phyloP scores from a whole-genome alignment of 2,329 filamentous ascomycete genomes.

The Colletotrichum salicis region DNA sequence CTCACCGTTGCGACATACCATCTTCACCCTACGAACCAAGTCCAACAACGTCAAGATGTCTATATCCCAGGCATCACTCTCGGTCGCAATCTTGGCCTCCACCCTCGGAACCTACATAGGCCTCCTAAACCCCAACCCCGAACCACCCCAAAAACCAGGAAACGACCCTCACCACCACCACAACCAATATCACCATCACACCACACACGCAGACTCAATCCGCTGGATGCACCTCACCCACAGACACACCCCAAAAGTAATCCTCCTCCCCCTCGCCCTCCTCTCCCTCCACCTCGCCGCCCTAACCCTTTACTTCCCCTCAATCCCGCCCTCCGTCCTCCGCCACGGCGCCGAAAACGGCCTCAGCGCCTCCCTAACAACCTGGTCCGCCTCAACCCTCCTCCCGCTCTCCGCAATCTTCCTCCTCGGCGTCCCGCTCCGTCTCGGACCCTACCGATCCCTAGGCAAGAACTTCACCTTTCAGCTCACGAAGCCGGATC shows the following conservation, averaged over 20 bases:
- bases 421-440: slow-evolving; percentile 42
- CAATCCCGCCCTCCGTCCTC: slow-evolving; percentile 38
- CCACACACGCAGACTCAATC: slow-evolving; percentile 31
- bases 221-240: slow-evolving; percentile 42
- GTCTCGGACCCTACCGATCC: slow-evolving; percentile 51
- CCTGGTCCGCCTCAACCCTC: slow-evolving; percentile 49
- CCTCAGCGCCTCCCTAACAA: slow-evolving; percentile 45
- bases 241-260: slow-evolving; percentile 37
- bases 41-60: background rate
- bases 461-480: slow-evolving; percentile 66
- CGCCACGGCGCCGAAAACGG: slow-evolving; percentile 44
- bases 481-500: slow-evolving; percentile 56
- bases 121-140: slow-evolving; percentile 46
- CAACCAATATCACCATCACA: background rate
- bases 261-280: slow-evolving; percentile 40
- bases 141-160: slow-evolving; percentile 21
- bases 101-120: slow-evolving; percentile 44
- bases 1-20: background rate
- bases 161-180: slow-evolving; percentile 34
- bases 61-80: background rate
- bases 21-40: background rate
- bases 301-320: slow-evolving; percentile 38
- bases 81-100: slow-evolving; percentile 40
- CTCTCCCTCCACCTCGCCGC: slow-evolving; percentile 39
- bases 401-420: slow-evolving; percentile 47